Evolutionary conservation across 2,329 filamentous ascomycete species (phyloP).

Genomic region (Madurella fahalii): DNA sequence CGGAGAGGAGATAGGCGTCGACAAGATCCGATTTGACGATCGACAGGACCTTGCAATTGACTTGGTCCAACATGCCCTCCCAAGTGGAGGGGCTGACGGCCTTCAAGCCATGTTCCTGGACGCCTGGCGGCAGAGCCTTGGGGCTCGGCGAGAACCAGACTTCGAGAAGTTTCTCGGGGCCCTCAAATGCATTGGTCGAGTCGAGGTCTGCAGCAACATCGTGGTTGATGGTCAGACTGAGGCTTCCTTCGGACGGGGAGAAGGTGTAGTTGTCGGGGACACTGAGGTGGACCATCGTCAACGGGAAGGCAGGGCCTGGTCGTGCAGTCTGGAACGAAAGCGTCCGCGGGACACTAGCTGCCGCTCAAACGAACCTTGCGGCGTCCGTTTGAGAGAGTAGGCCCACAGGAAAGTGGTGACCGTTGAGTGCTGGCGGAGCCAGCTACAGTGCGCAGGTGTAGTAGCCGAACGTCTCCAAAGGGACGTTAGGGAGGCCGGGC

Average conservation of each 20-base stretch:
- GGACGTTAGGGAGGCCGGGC: constrained; percentile 90
- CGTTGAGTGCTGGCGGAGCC: constrained; percentile 76
- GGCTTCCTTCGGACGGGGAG: constrained; percentile 77
- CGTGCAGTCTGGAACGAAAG: constrained; percentile 30
- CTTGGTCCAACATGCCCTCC: constrained; percentile 96
- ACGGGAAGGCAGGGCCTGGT: constrained; percentile 20
- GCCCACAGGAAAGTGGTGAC: constrained; percentile 72
- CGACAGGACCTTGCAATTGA: constrained; percentile 97
- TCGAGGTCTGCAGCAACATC: constrained; percentile 78
- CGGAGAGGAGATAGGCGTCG: constrained; percentile 93
- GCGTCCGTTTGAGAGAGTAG: constrained; percentile 95
- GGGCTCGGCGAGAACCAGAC: constrained; percentile 93
- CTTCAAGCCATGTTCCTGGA: constrained; percentile 76
- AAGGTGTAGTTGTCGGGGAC: constrained; percentile 78
- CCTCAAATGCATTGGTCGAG: constrained; percentile 95
- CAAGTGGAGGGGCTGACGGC: constrained; percentile 77
- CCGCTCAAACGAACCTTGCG: constrained; percentile 94
- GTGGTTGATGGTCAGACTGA: constrained; percentile 89
- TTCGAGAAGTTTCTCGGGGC: constrained; percentile 95
- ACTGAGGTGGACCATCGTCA: constrained; percentile 75
- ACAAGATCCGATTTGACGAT: constrained; percentile 89
- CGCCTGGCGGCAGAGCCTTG: constrained; percentile 64
- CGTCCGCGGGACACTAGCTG: constrained; percentile 92
- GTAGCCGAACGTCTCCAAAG: constrained; percentile 58
- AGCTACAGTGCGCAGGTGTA: constrained; percentile 59